phyloP scores from a whole-genome alignment of 2,329 filamentous ascomycete genomes.

The Ophiostoma triangulosporum region DNA sequence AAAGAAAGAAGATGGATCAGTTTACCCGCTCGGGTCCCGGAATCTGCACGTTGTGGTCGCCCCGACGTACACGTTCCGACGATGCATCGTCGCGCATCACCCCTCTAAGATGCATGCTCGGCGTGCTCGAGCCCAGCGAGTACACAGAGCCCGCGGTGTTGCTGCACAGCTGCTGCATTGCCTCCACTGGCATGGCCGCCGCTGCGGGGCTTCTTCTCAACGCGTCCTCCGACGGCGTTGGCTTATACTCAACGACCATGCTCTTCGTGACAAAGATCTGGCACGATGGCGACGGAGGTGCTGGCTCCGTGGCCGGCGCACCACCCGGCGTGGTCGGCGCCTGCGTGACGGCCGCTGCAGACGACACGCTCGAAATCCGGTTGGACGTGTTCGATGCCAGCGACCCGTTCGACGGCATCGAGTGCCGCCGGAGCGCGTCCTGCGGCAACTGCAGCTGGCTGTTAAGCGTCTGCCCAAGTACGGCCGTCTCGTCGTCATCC shows the following conservation, averaged over 20 bases:
- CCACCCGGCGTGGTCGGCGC: background rate
- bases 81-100: background rate
- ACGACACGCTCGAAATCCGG: background rate
- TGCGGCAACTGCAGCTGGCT: background rate
- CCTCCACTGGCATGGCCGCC: background rate
- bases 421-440: background rate
- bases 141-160: background rate
- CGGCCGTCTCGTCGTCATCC: background rate
- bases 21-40: background rate
- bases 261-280: conserved; percentile 10
- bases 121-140: background rate
- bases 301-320: background rate
- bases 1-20: too few relatives aligned
- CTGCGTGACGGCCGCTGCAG: background rate
- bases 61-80: background rate
- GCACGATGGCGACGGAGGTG: background rate
- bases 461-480: background rate
- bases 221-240: background rate
- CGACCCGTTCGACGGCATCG: background rate
- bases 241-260: conserved; percentile 1
- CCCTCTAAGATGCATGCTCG: background rate
- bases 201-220: background rate
- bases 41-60: background rate
- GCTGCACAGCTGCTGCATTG: background rate
- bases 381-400: background rate